phyloP scores from a whole-genome alignment of 2,329 filamentous ascomycete genomes.

The Trichoderma citrinoviride region DNA sequence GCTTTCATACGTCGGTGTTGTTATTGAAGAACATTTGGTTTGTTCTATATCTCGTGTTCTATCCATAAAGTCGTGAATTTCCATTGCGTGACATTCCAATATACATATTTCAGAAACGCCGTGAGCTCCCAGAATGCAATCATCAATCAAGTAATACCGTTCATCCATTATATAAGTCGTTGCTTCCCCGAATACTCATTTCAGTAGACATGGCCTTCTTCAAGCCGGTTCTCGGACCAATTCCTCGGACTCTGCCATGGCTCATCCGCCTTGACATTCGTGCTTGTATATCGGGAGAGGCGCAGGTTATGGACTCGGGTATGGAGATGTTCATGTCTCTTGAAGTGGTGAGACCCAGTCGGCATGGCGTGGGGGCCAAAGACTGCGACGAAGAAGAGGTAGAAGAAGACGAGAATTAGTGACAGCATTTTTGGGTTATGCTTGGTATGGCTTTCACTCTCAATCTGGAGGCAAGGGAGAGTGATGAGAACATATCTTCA shows the following conservation, averaged over 20 bases:
- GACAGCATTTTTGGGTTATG: background rate
- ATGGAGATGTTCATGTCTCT: constrained; percentile 5
- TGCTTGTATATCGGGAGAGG: background rate
- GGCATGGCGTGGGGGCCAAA: constrained; percentile 30
- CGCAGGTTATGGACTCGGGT: constrained; percentile 3
- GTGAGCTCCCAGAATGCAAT: background rate
- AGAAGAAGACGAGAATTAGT: constrained; percentile 23
- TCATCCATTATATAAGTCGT: too few species aligned
- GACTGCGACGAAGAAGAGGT: constrained; percentile 29
- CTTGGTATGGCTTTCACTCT: background rate
- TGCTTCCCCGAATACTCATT: background rate
- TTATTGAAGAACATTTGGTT: too few species aligned
- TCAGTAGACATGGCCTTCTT: background rate
- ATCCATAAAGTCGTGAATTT: too few species aligned
- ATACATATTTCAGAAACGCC: too few species aligned
- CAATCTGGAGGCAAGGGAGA: background rate
- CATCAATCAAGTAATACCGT: background rate
- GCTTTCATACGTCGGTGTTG: too few species aligned
- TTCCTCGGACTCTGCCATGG: background rate
- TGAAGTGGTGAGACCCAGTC: background rate
- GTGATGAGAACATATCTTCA: background rate
- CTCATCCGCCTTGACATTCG: background rate
- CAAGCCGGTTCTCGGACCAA: background rate
- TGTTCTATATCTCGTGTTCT: too few species aligned
- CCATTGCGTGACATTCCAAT: too few species aligned